These are phyloP conservation scores for Lithospermum erythrorhizon DNA, from an alignment of 257 asterid species.

Conservation along the genomic window DNA sequence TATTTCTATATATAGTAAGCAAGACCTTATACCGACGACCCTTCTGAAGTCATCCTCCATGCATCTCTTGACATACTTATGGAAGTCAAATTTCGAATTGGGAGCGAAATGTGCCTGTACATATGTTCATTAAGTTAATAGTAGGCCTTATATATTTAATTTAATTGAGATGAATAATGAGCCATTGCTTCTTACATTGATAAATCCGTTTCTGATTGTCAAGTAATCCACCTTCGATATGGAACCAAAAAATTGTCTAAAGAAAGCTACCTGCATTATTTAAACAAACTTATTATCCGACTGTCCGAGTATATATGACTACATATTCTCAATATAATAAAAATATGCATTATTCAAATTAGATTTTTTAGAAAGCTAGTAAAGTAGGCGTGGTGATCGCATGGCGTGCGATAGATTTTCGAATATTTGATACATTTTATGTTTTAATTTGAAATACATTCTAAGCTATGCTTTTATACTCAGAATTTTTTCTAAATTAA, in stretches of 20 bases:
- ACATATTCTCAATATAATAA: too few species aligned
- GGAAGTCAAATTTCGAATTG: conserved; percentile 53
- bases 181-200: conserved; percentile 40
- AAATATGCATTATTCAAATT: too few species aligned
- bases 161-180: too few species aligned
- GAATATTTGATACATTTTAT: too few species aligned
- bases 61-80: conserved; percentile 52
- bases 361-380: too few species aligned
- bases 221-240: conserved; percentile 58
- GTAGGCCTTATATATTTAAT: too few species aligned
- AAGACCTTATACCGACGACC: conserved; percentile 55
- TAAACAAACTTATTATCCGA: neutral
- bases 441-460: too few species aligned
- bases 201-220: conserved; percentile 61
- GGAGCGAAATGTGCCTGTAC: conserved; percentile 62
- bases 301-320: too few species aligned
- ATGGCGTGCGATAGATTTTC: too few species aligned
- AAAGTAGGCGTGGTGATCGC: too few species aligned
- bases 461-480: too few species aligned
- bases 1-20: neutral
- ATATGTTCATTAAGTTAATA: neutral
- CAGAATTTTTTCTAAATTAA: too few species aligned
- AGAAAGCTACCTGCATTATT: conserved; percentile 51
- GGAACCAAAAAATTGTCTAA: conserved; percentile 65
- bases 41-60: conserved; percentile 65